Base-by-base conservation (phyloP, 2,329 filamentous ascomycete species). In the Fusarium sp. region DNA sequence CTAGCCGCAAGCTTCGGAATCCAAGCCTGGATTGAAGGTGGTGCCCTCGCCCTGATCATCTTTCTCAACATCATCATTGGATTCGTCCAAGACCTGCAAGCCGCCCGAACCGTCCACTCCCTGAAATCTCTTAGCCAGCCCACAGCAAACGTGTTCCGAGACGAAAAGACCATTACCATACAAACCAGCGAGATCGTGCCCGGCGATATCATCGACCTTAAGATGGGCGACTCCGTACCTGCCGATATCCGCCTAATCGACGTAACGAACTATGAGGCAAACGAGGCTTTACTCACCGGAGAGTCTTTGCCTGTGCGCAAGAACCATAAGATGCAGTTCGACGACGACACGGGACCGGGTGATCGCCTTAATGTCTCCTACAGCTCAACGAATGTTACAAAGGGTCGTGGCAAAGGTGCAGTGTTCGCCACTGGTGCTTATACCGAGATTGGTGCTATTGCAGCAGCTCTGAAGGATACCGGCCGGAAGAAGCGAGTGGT, bases 311-410 rank as follows among this genome's bases (percentile, higher is more conserved):
- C 88, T n/a, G 84, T 87, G 7, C 81, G 80, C 72, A 86, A 90
- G 78, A 79, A 84, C 68, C 74, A 82, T 5, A 73, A 79, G 15
- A 75, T 77, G 46, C 80, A 82, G 37, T 82, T 83, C 44, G 67
- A 75, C 30, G 72, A 75, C 1, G 80, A 82, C 24, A 83, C 78
- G 0, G 78, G 79, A 11, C 75, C 79, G 3, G 87, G 87, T 33
- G 88, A 90, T 68, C 83, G 87, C 2, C 82, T 86, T 56, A 90
- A 90, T 70, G 83, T 90, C 59, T 87, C 84, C n/a, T 90, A 87
- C 71, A 87, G 86, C 71, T 87, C 86, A 19, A 87, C 86, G 3
- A 88, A 84, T 26, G 86, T 90, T 46, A 89, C 86, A 15, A 86
- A 87, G 65, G 87, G 88, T 19, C 83, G 87, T 51, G 87, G 84